phyloP scores from a whole-genome alignment of 768 basidiomycete species.

The Tylopilus sp. region DNA sequence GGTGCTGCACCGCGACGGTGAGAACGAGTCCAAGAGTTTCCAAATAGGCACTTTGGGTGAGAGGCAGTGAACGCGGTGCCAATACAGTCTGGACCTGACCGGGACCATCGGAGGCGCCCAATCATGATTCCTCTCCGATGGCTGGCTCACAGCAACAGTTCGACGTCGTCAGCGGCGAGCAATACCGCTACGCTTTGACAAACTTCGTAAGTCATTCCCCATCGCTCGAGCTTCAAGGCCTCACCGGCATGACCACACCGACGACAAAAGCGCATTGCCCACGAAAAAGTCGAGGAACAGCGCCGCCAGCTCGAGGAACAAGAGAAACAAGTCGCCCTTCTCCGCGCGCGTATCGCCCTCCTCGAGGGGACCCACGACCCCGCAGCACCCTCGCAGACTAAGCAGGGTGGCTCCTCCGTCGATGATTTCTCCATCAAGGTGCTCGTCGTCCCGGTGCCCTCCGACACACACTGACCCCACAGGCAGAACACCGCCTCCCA shows the following conservation, averaged over 20 bases:
- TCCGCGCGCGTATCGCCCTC: slow-evolving; percentile 4
- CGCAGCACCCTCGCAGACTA: slow-evolving; percentile 18
- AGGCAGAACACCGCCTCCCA: slow-evolving; percentile 74
- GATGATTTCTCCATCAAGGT: slow-evolving; percentile 91
- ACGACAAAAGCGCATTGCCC: slow-evolving; percentile 75
- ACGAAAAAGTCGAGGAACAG: slow-evolving; percentile 86
- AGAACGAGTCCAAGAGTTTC: too few relatives aligned
- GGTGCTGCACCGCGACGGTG: too few relatives aligned
- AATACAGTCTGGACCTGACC: too few relatives aligned
- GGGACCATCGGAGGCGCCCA: too few relatives aligned
- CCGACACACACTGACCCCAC: background rate
- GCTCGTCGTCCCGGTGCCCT: slow-evolving; percentile 13
- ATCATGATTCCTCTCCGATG: slow-evolving; percentile 3
- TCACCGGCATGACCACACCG: background rate
- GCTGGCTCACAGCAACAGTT: slow-evolving; percentile 15
- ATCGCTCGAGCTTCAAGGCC: background rate
- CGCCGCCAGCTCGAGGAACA: slow-evolving; percentile 76
- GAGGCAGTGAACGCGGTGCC: too few relatives aligned
- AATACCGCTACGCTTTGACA: slow-evolving; percentile 79
- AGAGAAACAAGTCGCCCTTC: slow-evolving; percentile 69
- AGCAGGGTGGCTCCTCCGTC: slow-evolving; percentile 58
- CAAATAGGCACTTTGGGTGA: too few relatives aligned
- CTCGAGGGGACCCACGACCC: slow-evolving; percentile 49
- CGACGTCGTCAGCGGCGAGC: slow-evolving; percentile 49
- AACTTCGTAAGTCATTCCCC: slow-evolving; percentile 63